Evolutionary conservation across 2,329 filamentous ascomycete species (phyloP).

Genomic region (Epichloe brachyelytri): DNA sequence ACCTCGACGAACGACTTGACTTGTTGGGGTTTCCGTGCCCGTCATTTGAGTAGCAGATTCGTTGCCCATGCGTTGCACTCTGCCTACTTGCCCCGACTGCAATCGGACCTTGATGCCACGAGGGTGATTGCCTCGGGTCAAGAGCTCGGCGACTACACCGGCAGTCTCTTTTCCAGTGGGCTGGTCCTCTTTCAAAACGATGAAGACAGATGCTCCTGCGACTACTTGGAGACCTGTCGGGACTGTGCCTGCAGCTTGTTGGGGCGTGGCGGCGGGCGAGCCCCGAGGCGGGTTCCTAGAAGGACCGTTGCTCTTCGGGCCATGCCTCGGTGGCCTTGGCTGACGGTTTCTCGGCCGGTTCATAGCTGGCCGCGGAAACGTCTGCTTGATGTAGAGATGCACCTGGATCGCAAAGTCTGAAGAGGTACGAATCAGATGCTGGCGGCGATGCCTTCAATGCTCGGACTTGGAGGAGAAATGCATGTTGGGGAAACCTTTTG

Average conservation of each 20-base stretch:
- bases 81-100: slow-evolving; percentile 55
- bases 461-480: too few relatives aligned
- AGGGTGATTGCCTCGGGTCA: slow-evolving; percentile 63
- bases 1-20: slow-evolving; percentile 10
- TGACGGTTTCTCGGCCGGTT: slow-evolving; percentile 22
- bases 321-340: slow-evolving; percentile 10
- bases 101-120: slow-evolving; percentile 70
- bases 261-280: slow-evolving; percentile 17
- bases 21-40: slow-evolving; percentile 1
- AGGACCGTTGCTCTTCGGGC: neutral
- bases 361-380: slow-evolving; percentile 25
- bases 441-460: too few relatives aligned
- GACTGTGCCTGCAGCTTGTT: slow-evolving; percentile 26
- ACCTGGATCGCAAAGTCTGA: neutral
- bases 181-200: slow-evolving; percentile 66
- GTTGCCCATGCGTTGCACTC: slow-evolving; percentile 51
- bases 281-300: slow-evolving; percentile 6
- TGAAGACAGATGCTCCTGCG: slow-evolving; percentile 52
- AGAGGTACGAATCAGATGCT: neutral
- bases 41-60: slow-evolving; percentile 3
- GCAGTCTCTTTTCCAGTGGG: slow-evolving; percentile 57
- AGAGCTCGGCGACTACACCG: slow-evolving; percentile 51
- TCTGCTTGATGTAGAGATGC: too few relatives aligned
- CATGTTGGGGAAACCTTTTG: too few relatives aligned
- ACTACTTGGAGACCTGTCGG: slow-evolving; percentile 39